Evolutionary conservation across 2,329 filamentous ascomycete genomes (phyloP), one percentile per base, ranked within the genome.

Genomic region (Pyrenophora tritici-repentis): DNA sequence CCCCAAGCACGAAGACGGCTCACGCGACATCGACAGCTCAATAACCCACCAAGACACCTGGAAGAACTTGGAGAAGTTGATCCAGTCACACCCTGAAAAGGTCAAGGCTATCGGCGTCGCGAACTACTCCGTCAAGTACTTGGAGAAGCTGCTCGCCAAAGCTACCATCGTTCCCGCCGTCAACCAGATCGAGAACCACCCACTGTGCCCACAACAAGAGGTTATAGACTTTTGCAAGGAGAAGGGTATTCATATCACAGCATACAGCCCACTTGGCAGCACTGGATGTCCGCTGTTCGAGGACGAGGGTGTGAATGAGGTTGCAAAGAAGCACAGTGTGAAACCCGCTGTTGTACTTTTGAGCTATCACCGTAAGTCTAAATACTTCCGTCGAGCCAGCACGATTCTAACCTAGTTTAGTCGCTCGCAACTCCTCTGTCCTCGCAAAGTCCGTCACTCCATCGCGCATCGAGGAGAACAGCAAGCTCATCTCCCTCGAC

Each of bases 171-270:
- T 84, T 7, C 86, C 86, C 5, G 86, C 84, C 50, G 82, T 85
- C 66, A 88, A 88, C 76, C 86, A 89, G 76, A 88, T 89, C 66
- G 87, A 90, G 74, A 88, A 88, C 78, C 85, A 88, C 76, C 87
- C 87, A 12, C 81, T 81, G 6, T 81, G 89, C 9, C 87, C 86
- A 1, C 87, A 91, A 75, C 81, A 88, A 61, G 85, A 90, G 55
- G 84, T 91, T 53, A 83, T 88, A 53, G 83, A 88, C 56, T 81
- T 85, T 62, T 90, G 86, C 79, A 81, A 81, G 52, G 76, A 79
- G 51, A 86, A 88, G 73, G 83, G 83, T 49, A 89, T 91, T 54
- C 82, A 88, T 65, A 76, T 90, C 67, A 86, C 89, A 59, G 87
- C 88, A 13, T 91, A 91, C 78, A 78, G 75, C 50, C 78, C 78